Percentiles rank a stretch among this genome's conserved stretches.
phyloP scores from a whole-genome alignment of 208 protist species.

The Strigomonas galati region DNA sequence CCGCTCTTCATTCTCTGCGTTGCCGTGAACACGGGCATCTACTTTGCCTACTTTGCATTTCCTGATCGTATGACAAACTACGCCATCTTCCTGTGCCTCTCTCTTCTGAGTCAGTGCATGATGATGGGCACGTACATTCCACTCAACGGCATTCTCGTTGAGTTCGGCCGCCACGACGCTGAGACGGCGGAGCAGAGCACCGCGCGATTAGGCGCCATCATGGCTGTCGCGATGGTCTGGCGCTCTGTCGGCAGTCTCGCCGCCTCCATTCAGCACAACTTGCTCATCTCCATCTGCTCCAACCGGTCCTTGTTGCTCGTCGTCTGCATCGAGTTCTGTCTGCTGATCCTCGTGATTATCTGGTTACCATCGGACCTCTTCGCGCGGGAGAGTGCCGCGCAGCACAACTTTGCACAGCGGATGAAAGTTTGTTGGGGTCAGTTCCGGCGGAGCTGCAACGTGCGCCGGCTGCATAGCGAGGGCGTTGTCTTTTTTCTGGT shows the following conservation, averaged over 20 bases:
- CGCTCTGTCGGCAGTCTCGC: constrained; percentile 32
- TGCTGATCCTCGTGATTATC: constrained; percentile 29
- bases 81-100: constrained; percentile 23
- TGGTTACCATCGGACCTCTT: constrained; percentile 24
- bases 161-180: constrained; percentile 35
- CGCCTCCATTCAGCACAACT: constrained; percentile 27
- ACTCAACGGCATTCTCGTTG: constrained; percentile 45
- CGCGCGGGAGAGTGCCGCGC: constrained; percentile 11
- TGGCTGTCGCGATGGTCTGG: constrained; percentile 47
- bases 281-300: constrained; percentile 13
- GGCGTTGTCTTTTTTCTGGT: constrained; percentile 37
- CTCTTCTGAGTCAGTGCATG: constrained; percentile 26
- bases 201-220: constrained; percentile 35
- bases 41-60: constrained; percentile 18
- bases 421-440: constrained; percentile 8
- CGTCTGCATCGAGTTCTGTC: constrained; percentile 16
- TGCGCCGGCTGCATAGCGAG: constrained; percentile 21
- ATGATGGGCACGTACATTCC: constrained; percentile 47
- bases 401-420: constrained; percentile 21
- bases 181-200: constrained; percentile 41
- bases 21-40: constrained; percentile 25
- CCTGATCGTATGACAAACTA: constrained; percentile 13
- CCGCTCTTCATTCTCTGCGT: constrained; percentile 34
- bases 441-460: constrained; percentile 19
- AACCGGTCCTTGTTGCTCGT: constrained; percentile 19